Conservation (phyloP, 257 asterid genomes). For the Voacanga thouarsii region DNA sequence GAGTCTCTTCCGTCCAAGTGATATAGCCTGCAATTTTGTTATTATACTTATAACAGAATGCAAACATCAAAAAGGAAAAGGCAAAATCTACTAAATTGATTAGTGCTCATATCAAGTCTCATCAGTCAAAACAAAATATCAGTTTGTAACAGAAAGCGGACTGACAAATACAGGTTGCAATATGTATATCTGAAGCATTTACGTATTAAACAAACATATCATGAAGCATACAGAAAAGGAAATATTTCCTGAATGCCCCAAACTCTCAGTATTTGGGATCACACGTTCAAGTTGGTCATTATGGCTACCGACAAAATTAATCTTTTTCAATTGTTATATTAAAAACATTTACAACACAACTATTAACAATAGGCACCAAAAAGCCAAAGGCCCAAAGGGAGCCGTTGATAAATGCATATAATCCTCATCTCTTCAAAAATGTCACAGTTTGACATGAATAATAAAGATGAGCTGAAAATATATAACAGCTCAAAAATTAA, state of each 20-base stretch:
- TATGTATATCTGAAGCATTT: not conserved
- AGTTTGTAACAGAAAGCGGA: not conserved
- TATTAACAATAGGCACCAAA: too few relatives aligned
- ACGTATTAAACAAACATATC: not conserved
- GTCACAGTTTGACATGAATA: not conserved
- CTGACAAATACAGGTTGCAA: not conserved
- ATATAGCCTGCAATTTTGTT: conserved; percentile 48
- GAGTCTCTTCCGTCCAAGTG: conserved; percentile 69
- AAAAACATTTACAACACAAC: too few relatives aligned
- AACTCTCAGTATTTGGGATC: not conserved
- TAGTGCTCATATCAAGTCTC: not conserved
- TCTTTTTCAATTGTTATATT: not conserved
- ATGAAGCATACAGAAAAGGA: not conserved
- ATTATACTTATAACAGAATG: too few relatives aligned
- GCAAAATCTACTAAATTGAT: not conserved
- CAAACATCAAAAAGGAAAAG: not conserved
- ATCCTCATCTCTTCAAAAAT: not conserved
- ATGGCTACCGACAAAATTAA: not conserved
- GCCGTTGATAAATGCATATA: not conserved
- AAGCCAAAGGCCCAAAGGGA: not conserved
- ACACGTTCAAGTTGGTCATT: not conserved
- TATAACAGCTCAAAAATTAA: not conserved
- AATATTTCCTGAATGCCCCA: not conserved
- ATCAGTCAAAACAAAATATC: not conserved
- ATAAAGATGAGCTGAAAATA: not conserved